These are phyloP conservation scores for Corinectria fuckeliana DNA, from an alignment of 2,329 filamentous ascomycete genomes.

Conservation along the genomic window DNA sequence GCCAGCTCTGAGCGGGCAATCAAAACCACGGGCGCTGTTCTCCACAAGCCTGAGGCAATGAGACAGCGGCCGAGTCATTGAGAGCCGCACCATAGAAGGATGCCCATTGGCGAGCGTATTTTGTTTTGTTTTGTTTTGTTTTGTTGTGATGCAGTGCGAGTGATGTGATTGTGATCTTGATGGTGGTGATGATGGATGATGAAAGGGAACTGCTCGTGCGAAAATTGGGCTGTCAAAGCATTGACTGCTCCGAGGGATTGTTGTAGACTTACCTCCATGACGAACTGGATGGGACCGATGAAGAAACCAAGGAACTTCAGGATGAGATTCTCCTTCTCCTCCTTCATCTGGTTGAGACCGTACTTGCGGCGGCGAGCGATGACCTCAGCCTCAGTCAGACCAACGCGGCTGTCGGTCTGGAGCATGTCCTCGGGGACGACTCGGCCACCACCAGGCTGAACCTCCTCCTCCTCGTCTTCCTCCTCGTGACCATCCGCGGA, in stretches of 20 bases:
- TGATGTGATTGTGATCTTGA: not conserved
- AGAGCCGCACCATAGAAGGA: constrained; percentile 2
- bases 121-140: not conserved
- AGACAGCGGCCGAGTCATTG: constrained; percentile 12
- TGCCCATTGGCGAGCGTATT: not conserved
- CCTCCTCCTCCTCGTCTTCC: constrained; percentile 62
- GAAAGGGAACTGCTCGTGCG: not conserved
- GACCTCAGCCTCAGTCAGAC: constrained; percentile 77
- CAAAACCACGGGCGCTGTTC: constrained; percentile 23
- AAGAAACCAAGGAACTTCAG: constrained; percentile 87
- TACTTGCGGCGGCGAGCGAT: constrained; percentile 69
- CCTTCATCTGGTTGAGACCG: constrained; percentile 88
- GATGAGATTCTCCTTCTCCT: constrained; percentile 84
- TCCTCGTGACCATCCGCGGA: constrained; percentile 76
- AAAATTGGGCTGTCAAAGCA: not conserved
- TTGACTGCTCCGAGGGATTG: not conserved
- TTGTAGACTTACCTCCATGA: constrained; percentile 76
- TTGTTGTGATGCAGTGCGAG: not conserved
- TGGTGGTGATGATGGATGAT: not conserved
- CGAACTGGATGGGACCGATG: constrained; percentile 88
- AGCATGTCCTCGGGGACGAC: constrained; percentile 76
- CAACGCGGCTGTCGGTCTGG: constrained; percentile 74
- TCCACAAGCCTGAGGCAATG: not conserved
- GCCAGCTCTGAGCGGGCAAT: constrained; percentile 10
- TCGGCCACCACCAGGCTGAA: constrained; percentile 60